These are phyloP conservation scores for Pseudohyphozyma bogoriensis DNA, from an alignment of 768 basidiomycete genomes.

Conservation along the genomic window DNA sequence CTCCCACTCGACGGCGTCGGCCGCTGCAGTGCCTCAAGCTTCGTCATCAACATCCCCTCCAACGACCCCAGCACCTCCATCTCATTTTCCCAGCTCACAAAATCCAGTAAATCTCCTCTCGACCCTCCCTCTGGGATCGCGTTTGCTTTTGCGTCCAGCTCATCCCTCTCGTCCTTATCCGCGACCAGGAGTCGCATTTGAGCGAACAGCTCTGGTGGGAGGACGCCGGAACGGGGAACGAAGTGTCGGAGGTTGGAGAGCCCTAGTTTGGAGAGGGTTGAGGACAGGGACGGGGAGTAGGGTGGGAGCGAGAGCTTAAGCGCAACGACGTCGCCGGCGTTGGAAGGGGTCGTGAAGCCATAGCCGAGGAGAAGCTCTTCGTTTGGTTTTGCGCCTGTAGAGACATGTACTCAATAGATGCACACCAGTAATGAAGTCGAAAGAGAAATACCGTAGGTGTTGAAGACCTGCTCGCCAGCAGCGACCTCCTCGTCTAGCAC, in stretches of 20 bases:
- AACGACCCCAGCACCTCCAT: slow-evolving; percentile 59
- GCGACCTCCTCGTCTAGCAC: slow-evolving; percentile 14
- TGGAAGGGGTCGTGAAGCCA: slow-evolving; percentile 68
- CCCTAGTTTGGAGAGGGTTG: slow-evolving; percentile 2
- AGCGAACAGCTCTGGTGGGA: slow-evolving; percentile 36
- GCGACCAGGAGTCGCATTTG: slow-evolving; percentile 37
- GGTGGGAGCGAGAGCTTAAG: slow-evolving; percentile 24
- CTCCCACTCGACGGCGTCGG: slow-evolving; percentile 8
- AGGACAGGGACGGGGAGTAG: slow-evolving; percentile 6
- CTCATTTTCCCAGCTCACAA: slow-evolving; percentile 48
- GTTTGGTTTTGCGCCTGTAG: slow-evolving; percentile 83
- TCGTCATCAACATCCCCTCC: slow-evolving; percentile 51
- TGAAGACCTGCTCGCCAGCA: slow-evolving; percentile 14
- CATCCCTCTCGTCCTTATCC: slow-evolving; percentile 28
- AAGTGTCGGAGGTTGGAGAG: slow-evolving; percentile 43
- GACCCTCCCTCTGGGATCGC: slow-evolving; percentile 32
- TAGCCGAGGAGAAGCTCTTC: slow-evolving; percentile 83
- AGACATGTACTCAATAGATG: too few relatives aligned
- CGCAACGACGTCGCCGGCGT: slow-evolving; percentile 73
- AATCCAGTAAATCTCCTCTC: slow-evolving; percentile 25
- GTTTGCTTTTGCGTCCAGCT: slow-evolving; percentile 15
- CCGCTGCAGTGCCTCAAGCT: slow-evolving; percentile 20
- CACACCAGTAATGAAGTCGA: too few relatives aligned
- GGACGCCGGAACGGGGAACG: slow-evolving; percentile 29
- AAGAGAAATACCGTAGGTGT: too few relatives aligned